These are phyloP conservation scores for Diatrype stigma DNA, from an alignment of 2,329 filamentous ascomycete species.

Conservation along the genomic window DNA sequence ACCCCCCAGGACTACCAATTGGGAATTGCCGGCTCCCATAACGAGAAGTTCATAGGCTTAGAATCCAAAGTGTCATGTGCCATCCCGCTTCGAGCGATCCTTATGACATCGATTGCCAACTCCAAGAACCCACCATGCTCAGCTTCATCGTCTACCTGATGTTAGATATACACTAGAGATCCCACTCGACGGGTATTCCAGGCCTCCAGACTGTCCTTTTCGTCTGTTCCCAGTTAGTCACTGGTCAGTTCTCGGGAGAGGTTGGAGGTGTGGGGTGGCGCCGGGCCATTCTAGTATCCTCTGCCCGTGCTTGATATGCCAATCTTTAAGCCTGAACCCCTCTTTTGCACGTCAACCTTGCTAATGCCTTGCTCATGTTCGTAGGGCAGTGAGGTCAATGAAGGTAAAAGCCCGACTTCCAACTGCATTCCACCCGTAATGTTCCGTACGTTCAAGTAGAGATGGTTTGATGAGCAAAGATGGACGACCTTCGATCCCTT, in stretches of 20 bases:
- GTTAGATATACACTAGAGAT: not conserved
- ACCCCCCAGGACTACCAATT: not conserved
- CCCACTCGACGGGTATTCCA: not conserved
- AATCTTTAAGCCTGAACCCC: not conserved
- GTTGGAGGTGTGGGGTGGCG: not conserved
- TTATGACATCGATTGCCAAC: not conserved
- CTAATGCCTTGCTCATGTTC: too few relatives aligned
- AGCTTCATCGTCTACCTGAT: not conserved
- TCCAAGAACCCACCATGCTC: not conserved
- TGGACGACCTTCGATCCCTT: not conserved
- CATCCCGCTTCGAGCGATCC: not conserved
- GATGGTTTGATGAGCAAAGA: not conserved
- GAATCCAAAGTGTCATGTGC: not conserved
- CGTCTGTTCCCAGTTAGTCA: not conserved
- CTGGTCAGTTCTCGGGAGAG: not conserved
- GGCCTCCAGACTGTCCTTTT: not conserved
- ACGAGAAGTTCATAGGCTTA: not conserved
- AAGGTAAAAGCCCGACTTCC: not conserved
- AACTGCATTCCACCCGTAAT: not conserved
- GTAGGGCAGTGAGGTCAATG: not conserved
- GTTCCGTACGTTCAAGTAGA: not conserved
- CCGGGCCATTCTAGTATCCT: not conserved
- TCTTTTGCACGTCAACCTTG: not conserved
- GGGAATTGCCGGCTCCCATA: conserved; percentile 4
- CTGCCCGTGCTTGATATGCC: not conserved